Conservation (phyloP, 805 yeast species). For the Cyberlindnera amylophila region DNA sequence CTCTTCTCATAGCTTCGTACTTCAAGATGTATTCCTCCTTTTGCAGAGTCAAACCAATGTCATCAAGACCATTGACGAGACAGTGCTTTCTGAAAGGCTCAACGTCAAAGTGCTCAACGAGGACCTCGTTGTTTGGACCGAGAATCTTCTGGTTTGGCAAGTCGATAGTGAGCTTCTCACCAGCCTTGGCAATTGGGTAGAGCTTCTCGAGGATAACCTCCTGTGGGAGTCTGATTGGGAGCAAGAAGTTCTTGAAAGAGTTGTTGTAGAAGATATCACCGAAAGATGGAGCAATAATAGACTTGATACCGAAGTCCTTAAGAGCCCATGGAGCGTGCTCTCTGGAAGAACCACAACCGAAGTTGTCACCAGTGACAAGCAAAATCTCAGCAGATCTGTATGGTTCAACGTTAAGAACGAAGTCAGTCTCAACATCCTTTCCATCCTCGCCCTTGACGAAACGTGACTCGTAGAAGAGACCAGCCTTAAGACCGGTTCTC, state of each 20-base stretch:
- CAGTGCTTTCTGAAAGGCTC: slow-evolving; percentile 95
- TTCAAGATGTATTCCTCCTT: slow-evolving; percentile 72
- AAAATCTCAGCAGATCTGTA: slow-evolving; percentile 76
- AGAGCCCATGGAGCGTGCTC: slow-evolving; percentile 99
- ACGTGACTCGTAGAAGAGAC: slow-evolving; percentile 89
- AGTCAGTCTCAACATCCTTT: slow-evolving; percentile 79
- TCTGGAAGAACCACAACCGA: slow-evolving; percentile 98
- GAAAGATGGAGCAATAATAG: slow-evolving; percentile 95
- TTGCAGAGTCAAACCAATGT: slow-evolving; percentile 91
- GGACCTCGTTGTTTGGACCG: slow-evolving; percentile 62
- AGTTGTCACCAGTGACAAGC: slow-evolving; percentile 93
- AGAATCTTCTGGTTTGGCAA: slow-evolving; percentile 80
- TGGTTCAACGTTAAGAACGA: slow-evolving; percentile 81
- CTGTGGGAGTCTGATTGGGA: slow-evolving; percentile 89
- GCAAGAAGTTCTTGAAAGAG: slow-evolving; percentile 91
- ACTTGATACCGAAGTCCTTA: slow-evolving; percentile 93
- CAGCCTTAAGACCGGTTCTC: slow-evolving; percentile 87
- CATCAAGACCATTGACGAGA: slow-evolving; percentile 90
- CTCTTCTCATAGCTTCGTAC: slow-evolving; percentile 76
- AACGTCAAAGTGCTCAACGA: slow-evolving; percentile 80
- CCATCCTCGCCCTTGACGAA: slow-evolving; percentile 67
- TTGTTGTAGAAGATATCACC: slow-evolving; percentile 98
- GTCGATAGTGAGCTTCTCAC: slow-evolving; percentile 69
- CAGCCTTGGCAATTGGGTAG: slow-evolving; percentile 75
- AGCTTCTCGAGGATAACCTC: slow-evolving; percentile 68